Base-by-base conservation (phyloP, 257 asterid species). In the Solanum sejunctum region DNA sequence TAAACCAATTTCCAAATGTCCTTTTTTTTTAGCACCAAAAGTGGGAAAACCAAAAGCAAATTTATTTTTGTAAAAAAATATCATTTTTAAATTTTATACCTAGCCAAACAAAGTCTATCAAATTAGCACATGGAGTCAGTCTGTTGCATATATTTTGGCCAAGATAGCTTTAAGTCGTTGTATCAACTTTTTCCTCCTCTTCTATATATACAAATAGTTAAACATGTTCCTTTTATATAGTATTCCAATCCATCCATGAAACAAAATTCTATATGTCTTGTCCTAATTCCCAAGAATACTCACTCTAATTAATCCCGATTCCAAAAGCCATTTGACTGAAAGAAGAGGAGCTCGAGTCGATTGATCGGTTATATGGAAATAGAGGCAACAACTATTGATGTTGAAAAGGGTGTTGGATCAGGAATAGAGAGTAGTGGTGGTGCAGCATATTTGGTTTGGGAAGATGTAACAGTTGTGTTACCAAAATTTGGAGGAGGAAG, bases 401-500 rank as follows among this genome's bases (percentile, higher is more conserved):
- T 86, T 5, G 93, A 87, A 41, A 81, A 45, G 10, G 89, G 87
- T 85, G 64, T 8, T 87, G 87, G 10, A 16, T 69, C 11, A 69
- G 78, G 82, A 77, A 51, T 16, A 45, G 28, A 84, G 89, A 79
- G 7, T 81, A 88, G 83, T 2, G 39, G 55, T 11, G 55, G 1
- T 6, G 94, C 83, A 3, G 91, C 88, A 47, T 88, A 87, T 64
- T 85, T 95, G 90, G 92, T 91, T 6, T 95, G 99, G 99, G 92
- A 93, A 88, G 95, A 93, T 36, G 87, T 95, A 0, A 92, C 92
- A 82, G 96, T 92, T 57, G 86, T 92, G 83, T 86, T 95, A 56
- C 99, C 98, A 2, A 93, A 90, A 23, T 92, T 89, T 39, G 97
- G 97, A 2, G 87, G 87, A 12, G 93, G 95, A 2, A 86, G 86